Percentiles rank a stretch among this genome's conserved stretches.
Evolutionary conservation across 306 rosid genomes (phyloP).

Genomic region (Castanospermum australe): DNA sequence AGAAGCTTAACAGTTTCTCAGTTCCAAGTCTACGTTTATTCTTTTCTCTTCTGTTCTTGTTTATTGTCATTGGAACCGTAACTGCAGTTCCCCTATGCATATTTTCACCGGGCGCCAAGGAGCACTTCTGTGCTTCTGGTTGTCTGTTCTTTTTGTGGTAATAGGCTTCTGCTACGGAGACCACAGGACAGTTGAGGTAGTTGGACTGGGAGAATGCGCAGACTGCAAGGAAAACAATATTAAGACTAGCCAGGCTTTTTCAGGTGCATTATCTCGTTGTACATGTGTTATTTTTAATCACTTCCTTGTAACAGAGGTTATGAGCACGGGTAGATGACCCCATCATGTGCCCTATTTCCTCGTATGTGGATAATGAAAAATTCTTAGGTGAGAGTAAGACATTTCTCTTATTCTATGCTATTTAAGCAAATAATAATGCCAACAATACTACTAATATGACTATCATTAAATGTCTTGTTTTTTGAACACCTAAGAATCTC

Average conservation of each 20-base stretch:
- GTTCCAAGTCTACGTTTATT: constrained; percentile 38
- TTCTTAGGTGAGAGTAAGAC: too few species aligned
- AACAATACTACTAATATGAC: too few species aligned
- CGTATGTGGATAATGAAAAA: not conserved
- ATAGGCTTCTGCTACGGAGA: constrained; percentile 52
- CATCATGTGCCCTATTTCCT: not conserved
- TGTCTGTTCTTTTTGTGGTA: constrained; percentile 40
- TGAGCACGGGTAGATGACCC: not conserved
- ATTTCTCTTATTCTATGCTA: not conserved
- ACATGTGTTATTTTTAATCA: not conserved
- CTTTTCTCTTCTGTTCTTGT: constrained; percentile 1
- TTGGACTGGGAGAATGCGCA: constrained; percentile 81
- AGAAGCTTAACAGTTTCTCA: constrained; percentile 39
- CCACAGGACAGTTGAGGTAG: constrained; percentile 62
- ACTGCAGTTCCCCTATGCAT: constrained; percentile 48
- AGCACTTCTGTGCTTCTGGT: constrained; percentile 61
- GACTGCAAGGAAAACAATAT: constrained; percentile 64
- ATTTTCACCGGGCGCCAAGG: constrained; percentile 25
- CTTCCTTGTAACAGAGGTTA: not conserved
- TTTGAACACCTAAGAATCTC: constrained; percentile 34
- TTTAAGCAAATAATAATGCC: too few species aligned
- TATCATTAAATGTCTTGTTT: too few species aligned
- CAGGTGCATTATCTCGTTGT: constrained; percentile 50
- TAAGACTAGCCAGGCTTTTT: constrained; percentile 59
- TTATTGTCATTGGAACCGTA: not conserved